These are phyloP conservation scores for Hericium alpestre DNA, from an alignment of 768 basidiomycete genomes.

Conservation along the genomic window DNA sequence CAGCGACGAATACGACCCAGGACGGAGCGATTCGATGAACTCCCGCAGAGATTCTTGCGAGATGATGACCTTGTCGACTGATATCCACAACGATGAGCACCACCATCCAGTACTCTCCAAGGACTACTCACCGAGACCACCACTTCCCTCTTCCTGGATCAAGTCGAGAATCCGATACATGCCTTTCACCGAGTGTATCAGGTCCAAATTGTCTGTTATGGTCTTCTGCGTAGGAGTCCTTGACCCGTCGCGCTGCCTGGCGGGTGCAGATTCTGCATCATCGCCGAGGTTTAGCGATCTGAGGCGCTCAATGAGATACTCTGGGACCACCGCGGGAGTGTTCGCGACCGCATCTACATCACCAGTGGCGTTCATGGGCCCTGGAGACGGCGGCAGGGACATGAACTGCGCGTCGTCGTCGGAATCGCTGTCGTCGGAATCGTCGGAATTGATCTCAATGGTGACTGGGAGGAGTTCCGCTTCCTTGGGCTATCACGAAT, in stretches of 20 bases:
- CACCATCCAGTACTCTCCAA: too few species aligned
- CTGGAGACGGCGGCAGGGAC: background rate
- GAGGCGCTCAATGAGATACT: background rate
- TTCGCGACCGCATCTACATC: background rate
- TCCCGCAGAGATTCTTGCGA: conserved; percentile 35
- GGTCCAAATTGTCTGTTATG: background rate
- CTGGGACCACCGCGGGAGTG: background rate
- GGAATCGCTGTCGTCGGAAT: background rate
- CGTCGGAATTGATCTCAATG: too few species aligned
- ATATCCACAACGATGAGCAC: background rate
- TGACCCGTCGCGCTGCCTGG: background rate
- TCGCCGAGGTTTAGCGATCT: background rate
- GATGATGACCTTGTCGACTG: conserved; percentile 58
- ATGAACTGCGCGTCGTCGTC: background rate
- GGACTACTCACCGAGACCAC: background rate
- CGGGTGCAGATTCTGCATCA: background rate
- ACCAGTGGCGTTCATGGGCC: background rate
- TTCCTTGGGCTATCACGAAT: too few species aligned
- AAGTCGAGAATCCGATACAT: background rate
- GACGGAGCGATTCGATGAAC: conserved; percentile 37
- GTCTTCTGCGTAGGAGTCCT: background rate
- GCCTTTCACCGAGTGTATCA: background rate
- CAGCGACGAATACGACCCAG: conserved; percentile 42
- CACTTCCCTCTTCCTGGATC: background rate
- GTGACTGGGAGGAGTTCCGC: too few species aligned